These are phyloP conservation scores for Spiraea crenata DNA, from an alignment of 331 rosid genomes.

Conservation along the genomic window DNA sequence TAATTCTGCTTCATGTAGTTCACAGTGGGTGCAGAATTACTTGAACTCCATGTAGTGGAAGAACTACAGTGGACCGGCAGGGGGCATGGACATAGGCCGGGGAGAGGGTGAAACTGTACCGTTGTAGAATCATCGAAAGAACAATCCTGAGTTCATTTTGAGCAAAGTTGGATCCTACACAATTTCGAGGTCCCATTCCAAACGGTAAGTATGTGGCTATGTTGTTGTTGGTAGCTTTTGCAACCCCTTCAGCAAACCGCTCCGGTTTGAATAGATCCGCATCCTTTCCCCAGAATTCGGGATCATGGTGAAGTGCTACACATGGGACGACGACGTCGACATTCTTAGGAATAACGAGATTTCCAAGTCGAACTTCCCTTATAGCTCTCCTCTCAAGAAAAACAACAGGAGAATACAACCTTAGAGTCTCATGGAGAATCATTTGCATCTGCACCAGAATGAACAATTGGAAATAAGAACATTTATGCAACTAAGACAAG, in stretches of 20 bases:
- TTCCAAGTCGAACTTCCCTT: not conserved
- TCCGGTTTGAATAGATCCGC: constrained; percentile 14
- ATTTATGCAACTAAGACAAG: not conserved
- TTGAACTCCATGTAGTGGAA: constrained; percentile 9
- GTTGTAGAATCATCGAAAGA: constrained; percentile 6
- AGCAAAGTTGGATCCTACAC: constrained; percentile 16
- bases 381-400: not conserved
- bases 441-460: constrained; percentile 9
- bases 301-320: not conserved
- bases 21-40: not conserved
- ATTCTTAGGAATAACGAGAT: not conserved
- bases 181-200: constrained; percentile 17
- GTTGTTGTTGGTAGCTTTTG: not conserved
- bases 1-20: not conserved
- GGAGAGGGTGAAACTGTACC: not conserved
- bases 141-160: constrained; percentile 18
- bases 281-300: constrained; percentile 24
- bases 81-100: not conserved
- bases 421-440: constrained; percentile 6
- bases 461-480: not conserved
- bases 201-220: not conserved
- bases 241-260: constrained; percentile 11
- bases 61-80: not conserved
- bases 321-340: not conserved
- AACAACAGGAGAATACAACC: constrained; percentile 3